Conservation (phyloP, 2,329 filamentous ascomycete genomes). For the Fusarium citri region DNA sequence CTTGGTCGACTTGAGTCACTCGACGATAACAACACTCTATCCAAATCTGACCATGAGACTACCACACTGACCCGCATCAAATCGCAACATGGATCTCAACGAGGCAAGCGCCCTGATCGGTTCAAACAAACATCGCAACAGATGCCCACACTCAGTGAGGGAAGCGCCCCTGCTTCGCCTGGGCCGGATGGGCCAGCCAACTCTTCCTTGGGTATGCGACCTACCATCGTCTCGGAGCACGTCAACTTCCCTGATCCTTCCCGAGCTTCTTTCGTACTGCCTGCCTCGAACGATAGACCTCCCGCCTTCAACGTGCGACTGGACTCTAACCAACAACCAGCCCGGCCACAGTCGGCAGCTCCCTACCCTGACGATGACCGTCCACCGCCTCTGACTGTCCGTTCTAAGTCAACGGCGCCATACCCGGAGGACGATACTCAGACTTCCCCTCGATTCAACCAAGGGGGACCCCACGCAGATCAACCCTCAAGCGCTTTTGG, state of each 20-base stretch:
- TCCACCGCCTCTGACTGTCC: constrained; percentile 60
- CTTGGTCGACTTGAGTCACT: constrained; percentile 84
- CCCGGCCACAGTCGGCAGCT: constrained; percentile 66
- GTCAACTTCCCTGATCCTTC: constrained; percentile 62
- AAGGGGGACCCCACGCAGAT: constrained; percentile 61
- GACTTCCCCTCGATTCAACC: constrained; percentile 56
- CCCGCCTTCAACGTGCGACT: constrained; percentile 66
- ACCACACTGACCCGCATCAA: constrained; percentile 90
- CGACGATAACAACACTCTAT: constrained; percentile 83
- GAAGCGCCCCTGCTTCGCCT: constrained; percentile 48
- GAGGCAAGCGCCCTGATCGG: constrained; percentile 69
- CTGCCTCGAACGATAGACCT: constrained; percentile 51
- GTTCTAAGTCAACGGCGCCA: constrained; percentile 66
- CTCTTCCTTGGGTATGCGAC: constrained; percentile 56
- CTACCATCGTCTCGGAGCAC: constrained; percentile 54
- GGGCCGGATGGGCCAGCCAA: constrained; percentile 40
- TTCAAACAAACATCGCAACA: constrained; percentile 62
- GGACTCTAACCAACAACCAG: constrained; percentile 50
- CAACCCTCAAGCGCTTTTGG: constrained; percentile 65
- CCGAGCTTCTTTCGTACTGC: constrained; percentile 52
- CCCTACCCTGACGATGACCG: constrained; percentile 79
- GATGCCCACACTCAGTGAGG: constrained; percentile 64
- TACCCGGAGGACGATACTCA: constrained; percentile 73
- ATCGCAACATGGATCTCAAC: constrained; percentile 78
- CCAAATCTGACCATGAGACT: constrained; percentile 91